Conservation (phyloP, 1,284 basidiomycete genomes). For the Rhodotorula sp. region DNA sequence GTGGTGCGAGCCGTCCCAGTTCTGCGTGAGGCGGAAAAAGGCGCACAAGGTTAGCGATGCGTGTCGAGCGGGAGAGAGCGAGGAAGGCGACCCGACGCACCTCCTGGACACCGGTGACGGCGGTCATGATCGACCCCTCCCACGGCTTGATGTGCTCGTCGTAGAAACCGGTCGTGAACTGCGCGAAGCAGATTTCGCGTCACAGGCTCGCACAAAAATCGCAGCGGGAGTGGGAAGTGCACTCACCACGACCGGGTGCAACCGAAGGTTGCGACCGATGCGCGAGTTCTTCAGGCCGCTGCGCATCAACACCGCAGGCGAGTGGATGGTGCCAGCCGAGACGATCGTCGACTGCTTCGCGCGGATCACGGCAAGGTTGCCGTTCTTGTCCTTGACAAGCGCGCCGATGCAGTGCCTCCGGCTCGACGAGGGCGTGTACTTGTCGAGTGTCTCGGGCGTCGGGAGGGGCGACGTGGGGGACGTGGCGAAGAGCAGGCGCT, state of each 20-base stretch:
- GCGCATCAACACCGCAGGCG: conserved; percentile 52
- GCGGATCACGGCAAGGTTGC: conserved; percentile 45
- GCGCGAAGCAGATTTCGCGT: conserved; percentile 11
- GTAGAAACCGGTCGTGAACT: conserved; percentile 51
- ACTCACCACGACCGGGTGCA: conserved; percentile 49
- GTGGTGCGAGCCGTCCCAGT: conserved; percentile 47
- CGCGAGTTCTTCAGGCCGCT: conserved; percentile 51
- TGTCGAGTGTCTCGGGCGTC: conserved; percentile 31
- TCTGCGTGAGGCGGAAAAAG: conserved; percentile 44
- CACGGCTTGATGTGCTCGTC: conserved; percentile 51
- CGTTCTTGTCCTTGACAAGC: conserved; percentile 32
- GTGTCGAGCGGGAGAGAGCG: too few species aligned
- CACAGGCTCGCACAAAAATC: too few species aligned
- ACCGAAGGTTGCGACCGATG: conserved; percentile 52
- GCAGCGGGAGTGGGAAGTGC: neutral
- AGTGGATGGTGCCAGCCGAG: conserved; percentile 51
- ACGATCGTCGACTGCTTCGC: conserved; percentile 50
- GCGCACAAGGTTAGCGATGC: too few species aligned
- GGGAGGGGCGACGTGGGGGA: conserved; percentile 8
- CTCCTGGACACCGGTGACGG: conserved; percentile 34
- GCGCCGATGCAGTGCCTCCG: conserved; percentile 42
- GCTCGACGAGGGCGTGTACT: conserved; percentile 16
- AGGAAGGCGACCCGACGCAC: too few species aligned
- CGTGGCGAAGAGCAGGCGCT: conserved; percentile 49
- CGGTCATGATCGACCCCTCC: conserved; percentile 53